Conservation (phyloP, 176 grass and related monocot species). For the Avena atlantica region DNA sequence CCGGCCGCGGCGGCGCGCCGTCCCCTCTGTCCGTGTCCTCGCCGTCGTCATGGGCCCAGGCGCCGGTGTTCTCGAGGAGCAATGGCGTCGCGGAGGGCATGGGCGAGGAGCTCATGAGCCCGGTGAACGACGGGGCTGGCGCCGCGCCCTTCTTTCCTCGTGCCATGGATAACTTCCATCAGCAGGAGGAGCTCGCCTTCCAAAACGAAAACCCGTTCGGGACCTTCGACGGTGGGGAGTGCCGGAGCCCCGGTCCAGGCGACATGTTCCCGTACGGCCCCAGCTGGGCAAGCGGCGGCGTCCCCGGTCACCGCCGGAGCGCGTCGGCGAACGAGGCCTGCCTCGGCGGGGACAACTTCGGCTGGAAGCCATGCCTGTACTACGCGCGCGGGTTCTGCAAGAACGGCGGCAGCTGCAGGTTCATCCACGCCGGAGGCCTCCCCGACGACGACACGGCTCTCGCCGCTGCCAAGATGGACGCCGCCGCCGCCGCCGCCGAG, state of each 20-base stretch:
- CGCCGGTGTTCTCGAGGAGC: constrained; percentile 65
- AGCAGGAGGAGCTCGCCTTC: constrained; percentile 84
- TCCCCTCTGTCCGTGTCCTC: constrained; percentile 44
- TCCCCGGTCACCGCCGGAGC: constrained; percentile 65
- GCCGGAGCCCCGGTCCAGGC: constrained; percentile 48
- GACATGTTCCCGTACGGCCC: constrained; percentile 53
- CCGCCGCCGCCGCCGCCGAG: not conserved
- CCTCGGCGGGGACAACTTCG: constrained; percentile 59
- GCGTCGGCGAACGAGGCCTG: constrained; percentile 68
- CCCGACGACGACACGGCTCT: constrained; percentile 54
- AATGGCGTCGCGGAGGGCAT: constrained; percentile 35
- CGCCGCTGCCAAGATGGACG: constrained; percentile 47
- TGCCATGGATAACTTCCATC: constrained; percentile 65
- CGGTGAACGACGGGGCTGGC: constrained; percentile 25
- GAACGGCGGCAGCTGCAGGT: constrained; percentile 80
- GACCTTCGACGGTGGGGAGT: constrained; percentile 47
- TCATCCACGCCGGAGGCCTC: constrained; percentile 79
- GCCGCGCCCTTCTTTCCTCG: constrained; percentile 56
- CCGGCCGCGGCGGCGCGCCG: constrained; percentile 40
- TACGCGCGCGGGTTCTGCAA: constrained; percentile 94
- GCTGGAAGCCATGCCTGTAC: constrained; percentile 89
- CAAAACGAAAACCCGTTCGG: constrained; percentile 53
- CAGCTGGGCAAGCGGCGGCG: constrained; percentile 50
- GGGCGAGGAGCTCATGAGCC: constrained; percentile 64
- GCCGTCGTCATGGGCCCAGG: constrained; percentile 63